A percentile compares a stretch with the other conserved stretches of the same genome.
These are phyloP conservation scores for Cokeromyces recurvatus DNA, from an alignment of 371 early-diverging fungal genomes.

Conservation along the genomic window DNA sequence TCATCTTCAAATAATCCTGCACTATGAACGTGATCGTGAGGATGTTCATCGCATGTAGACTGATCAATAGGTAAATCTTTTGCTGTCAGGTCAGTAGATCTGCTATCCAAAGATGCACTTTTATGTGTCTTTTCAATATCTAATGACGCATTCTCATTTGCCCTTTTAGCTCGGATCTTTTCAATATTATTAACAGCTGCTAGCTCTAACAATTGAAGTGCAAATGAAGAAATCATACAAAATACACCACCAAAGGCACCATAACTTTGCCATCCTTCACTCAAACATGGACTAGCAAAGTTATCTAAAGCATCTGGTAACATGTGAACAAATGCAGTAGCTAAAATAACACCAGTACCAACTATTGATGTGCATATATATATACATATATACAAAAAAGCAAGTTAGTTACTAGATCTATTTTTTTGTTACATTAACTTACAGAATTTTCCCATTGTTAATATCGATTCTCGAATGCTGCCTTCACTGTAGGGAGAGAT, in stretches of 20 bases:
- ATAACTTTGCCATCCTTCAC: slow-evolving; percentile 30
- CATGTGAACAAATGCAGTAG: slow-evolving; percentile 79
- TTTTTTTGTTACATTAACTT: slow-evolving; percentile 18
- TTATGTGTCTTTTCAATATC: slow-evolving; percentile 16
- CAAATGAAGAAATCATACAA: slow-evolving; percentile 36
- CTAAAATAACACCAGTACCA: slow-evolving; percentile 78
- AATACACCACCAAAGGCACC: slow-evolving; percentile 39
- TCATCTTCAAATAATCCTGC: slow-evolving; percentile 40
- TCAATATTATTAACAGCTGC: slow-evolving; percentile 24
- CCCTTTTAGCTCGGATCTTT: slow-evolving; percentile 12
- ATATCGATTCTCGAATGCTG: slow-evolving; percentile 25
- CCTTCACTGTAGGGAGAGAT: slow-evolving; percentile 30
- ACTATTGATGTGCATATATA: slow-evolving; percentile 20
- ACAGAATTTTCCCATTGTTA: slow-evolving; percentile 45
- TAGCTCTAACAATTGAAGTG: slow-evolving; percentile 34
- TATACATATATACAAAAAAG: no score
- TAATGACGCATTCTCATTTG: neutral
- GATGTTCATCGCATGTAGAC: neutral
- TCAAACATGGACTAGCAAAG: slow-evolving; percentile 36
- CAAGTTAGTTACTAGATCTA: neutral
- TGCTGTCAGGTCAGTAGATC: slow-evolving; percentile 11
- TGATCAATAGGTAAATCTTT: slow-evolving; percentile 1
- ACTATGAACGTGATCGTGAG: slow-evolving; percentile 45
- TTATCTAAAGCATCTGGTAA: slow-evolving; percentile 33
- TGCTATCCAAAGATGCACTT: slow-evolving; percentile 2